Evolutionary conservation across 352 stramenopile species (phyloP).

Genomic region (Globisporangium paddicum): DNA sequence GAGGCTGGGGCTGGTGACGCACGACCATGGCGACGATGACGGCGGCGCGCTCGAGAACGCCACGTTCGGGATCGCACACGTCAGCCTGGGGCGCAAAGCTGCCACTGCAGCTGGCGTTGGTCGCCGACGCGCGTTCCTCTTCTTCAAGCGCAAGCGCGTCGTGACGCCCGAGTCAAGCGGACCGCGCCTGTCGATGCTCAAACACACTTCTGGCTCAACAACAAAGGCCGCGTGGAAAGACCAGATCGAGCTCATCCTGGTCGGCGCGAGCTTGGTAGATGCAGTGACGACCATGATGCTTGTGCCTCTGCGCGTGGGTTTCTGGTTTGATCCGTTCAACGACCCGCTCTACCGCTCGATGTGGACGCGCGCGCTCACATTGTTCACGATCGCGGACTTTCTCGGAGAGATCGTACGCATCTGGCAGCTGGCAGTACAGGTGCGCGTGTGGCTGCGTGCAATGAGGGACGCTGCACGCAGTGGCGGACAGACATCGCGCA

Average conservation of each 20-base stretch:
- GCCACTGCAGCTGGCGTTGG: neutral
- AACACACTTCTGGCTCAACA: neutral
- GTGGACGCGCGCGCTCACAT: conserved; percentile 22
- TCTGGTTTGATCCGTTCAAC: neutral
- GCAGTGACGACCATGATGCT: neutral
- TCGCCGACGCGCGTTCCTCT: neutral
- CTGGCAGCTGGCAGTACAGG: neutral
- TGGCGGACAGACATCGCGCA: neutral
- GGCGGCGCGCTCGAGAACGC: neutral
- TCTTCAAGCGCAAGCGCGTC: neutral
- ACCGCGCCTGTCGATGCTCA: neutral
- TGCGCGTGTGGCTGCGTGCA: conserved; percentile 1
- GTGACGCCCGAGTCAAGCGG: neutral
- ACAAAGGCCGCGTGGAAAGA: neutral
- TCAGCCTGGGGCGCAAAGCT: neutral
- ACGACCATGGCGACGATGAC: neutral
- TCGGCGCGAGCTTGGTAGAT: neutral
- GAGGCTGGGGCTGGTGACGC: neutral
- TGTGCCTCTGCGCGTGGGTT: neutral
- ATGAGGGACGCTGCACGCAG: neutral
- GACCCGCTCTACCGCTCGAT: neutral
- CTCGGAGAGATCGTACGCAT: conserved; percentile 19
- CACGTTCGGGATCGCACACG: neutral
- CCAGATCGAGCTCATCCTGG: neutral
- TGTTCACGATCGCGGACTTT: conserved; percentile 27